Base-by-base conservation (phyloP, 2,329 filamentous ascomycete genomes). In the Exophiala sp. region DNA sequence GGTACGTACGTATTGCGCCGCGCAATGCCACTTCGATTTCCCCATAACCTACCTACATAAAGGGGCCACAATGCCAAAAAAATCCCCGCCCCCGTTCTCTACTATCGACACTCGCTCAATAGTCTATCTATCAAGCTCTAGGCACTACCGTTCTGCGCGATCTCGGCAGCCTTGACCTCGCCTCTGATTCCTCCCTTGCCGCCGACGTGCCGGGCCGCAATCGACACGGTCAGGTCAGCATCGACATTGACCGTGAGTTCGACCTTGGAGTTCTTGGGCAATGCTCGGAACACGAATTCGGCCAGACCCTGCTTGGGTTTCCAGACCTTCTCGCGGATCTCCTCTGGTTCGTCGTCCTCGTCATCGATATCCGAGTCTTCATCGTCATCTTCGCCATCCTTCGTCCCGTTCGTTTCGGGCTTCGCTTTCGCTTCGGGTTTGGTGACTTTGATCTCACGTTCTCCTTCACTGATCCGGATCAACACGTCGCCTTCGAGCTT, bases 171-270 rank as follows among this genome's bases (percentile, higher is more conserved):
- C 57, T 76, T 73, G 41, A 80, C 65, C 46, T 64, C 68, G 41
- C 86, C 88, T 61, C 88, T 76, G 52, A 93, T 82, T 60, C 88
- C 90, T 37, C 85, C 85, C 75, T 95, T 91, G 53, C 81, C 86
- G 57, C 91, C 90, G 42, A 95, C 84, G 68, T 95, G 89, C 58
- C 91, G 79, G 49, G 85, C 83, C 35, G 90, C 86, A 59, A 95
- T 77, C 43, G 85, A 88, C 55, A 96, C 78, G 58, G 77, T 77
- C 49, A 96, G 74, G 66, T 97, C 89, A 21, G 81, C 83, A 48
- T 78, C 80, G 58, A 97, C 85, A 68, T 91, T 95, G 64, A 97
- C 80, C 66, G 88, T 94, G 47, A 97, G 83, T 76, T 98, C 93
- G 59, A 98, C 82, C 76, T 95, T 95, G 63, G 81, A 80, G 52